Percentiles rank a stretch among this genome's conserved stretches.
These are phyloP conservation scores for Cruciata laevipes DNA, from an alignment of 257 asterid genomes.

Conservation along the genomic window DNA sequence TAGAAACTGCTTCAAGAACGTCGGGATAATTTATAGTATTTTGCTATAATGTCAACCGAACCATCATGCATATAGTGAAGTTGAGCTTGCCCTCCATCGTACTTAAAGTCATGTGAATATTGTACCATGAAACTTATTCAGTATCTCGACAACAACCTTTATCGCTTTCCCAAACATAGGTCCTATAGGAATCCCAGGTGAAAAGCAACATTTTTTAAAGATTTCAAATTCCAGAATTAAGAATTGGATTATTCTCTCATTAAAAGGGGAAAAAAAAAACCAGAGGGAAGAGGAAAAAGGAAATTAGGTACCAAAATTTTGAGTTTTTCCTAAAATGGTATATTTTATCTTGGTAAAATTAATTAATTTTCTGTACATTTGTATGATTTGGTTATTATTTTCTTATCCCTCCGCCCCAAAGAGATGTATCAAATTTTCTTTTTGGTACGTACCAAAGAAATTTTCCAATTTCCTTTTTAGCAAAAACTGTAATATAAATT, in stretches of 20 bases:
- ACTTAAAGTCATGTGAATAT: slow-evolving; percentile 94
- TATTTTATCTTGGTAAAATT: no score
- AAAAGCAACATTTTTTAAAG: slow-evolving; percentile 69
- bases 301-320: no score
- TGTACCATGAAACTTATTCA: slow-evolving; percentile 83
- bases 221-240: slow-evolving; percentile 81
- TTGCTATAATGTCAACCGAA: slow-evolving; percentile 86
- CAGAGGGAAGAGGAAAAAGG: no score
- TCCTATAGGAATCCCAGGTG: slow-evolving; percentile 91
- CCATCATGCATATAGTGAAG: slow-evolving; percentile 81
- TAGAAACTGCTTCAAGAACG: slow-evolving; percentile 61
- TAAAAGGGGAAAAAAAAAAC: slow-evolving; percentile 80
- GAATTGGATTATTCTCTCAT: slow-evolving; percentile 73
- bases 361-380: no score
- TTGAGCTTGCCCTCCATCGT: slow-evolving; percentile 98
- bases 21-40: slow-evolving; percentile 93
- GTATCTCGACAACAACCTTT: slow-evolving; percentile 81
- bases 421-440: no score
- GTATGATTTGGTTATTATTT: no score
- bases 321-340: no score
- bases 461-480: no score
- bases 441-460: no score
- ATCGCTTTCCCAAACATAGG: slow-evolving; percentile 98
- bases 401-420: no score
- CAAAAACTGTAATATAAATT: no score